Base-by-base conservation (phyloP, 495 filamentous ascomycete species). In the Sordaria brevicollis region DNA sequence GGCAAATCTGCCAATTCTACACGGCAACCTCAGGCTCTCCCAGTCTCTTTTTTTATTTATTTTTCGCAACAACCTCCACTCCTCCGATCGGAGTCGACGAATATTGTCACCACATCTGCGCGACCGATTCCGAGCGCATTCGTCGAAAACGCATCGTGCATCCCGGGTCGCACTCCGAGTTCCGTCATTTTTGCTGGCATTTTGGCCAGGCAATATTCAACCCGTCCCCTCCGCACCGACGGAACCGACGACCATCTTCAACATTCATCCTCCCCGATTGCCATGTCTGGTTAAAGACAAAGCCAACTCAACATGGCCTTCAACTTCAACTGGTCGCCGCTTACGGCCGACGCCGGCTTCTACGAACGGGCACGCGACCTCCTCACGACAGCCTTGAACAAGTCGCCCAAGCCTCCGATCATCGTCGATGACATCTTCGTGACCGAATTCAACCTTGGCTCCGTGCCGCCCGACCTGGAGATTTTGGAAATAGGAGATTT, bases 321-420 rank as follows among this genome's bases (percentile, higher is more conserved):
- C 89, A 97, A 97, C 85, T 98, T 99, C 92, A 99, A 98, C 93
- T 99, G 95, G 95, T 97, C 93, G 86, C 95, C 95, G 77, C 87
- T 99, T 74, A 93, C 94, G 81, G 94, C 94, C 74, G 92, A 97
- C 84, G 93, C 93, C 78, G 85, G 85, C 68, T 96, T 96, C 83
- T 96, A 96, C 81, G 87, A 89, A 75, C 89, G 93, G 75, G 95
- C 95, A 66, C 91, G 94, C 78, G 94, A 97, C 74, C 92, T 98
- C 76, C 87, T 99, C 65, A 99, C 95, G 31, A 89, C 91, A 54
- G 96, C 95, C 35, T 86, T 99, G 74, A 99, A 99, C 86, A 98
- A 98, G 81, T 96, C 93, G 36, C 93, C 94, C 65, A 99, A 99
- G 75, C 95, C 95, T 5, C 94, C 95, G 38, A 99, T 99, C 76